Evolutionary conservation across 371 early-diverging fungal genomes (phyloP).

Genomic region (Mortierella sp.): DNA sequence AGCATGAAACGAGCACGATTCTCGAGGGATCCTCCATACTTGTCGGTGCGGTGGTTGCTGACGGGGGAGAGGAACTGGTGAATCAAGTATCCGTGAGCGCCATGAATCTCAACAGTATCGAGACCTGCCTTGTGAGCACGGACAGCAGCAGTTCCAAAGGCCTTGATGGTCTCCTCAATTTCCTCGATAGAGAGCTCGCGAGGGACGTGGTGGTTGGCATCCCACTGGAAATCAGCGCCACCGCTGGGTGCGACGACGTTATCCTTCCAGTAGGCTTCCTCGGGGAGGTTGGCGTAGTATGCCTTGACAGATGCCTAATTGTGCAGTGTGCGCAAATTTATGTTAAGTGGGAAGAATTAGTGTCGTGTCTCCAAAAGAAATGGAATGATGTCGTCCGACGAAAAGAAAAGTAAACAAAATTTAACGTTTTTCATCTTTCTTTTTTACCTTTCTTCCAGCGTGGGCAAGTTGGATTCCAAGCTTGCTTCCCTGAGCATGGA

Average conservation of each 20-base stretch:
- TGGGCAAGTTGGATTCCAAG: slow-evolving; percentile 87
- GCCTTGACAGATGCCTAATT: slow-evolving; percentile 53
- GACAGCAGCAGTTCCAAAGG: slow-evolving; percentile 78
- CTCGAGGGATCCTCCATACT: slow-evolving; percentile 85
- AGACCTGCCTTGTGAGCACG: slow-evolving; percentile 85
- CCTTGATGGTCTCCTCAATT: slow-evolving; percentile 70
- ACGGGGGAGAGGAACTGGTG: slow-evolving; percentile 85
- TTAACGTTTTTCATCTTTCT: neutral
- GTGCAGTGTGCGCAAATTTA: neutral
- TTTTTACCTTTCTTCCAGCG: slow-evolving; percentile 80
- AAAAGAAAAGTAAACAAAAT: slow-evolving; percentile 2
- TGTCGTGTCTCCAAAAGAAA: neutral
- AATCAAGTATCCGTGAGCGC: slow-evolving; percentile 80
- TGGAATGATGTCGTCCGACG: neutral
- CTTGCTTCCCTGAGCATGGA: slow-evolving; percentile 74
- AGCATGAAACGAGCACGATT: slow-evolving; percentile 80
- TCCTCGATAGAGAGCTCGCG: slow-evolving; percentile 72
- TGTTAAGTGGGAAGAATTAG: neutral
- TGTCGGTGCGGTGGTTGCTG: slow-evolving; percentile 86
- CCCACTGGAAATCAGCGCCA: slow-evolving; percentile 60
- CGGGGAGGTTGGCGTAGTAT: slow-evolving; percentile 37
- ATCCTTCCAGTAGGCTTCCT: slow-evolving; percentile 79
- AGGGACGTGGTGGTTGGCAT: slow-evolving; percentile 64
- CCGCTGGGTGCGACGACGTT: slow-evolving; percentile 81
- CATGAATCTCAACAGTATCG: slow-evolving; percentile 90